These are phyloP conservation scores for Ceriops tagal DNA, from an alignment of 345 rosid species.

Conservation along the genomic window DNA sequence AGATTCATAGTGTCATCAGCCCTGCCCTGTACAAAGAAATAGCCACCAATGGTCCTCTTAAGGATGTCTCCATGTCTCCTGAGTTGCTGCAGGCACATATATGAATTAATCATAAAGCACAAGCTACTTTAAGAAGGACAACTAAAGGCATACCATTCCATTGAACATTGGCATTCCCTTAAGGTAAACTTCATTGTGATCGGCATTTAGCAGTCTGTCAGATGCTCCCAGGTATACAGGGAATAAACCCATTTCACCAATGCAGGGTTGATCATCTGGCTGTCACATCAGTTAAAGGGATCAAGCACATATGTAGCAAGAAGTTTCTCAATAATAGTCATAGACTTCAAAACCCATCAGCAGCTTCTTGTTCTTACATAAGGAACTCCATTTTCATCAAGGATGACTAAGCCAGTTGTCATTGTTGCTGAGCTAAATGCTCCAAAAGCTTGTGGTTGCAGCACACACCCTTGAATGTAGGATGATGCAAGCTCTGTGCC, in stretches of 20 bases:
- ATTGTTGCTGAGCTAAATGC: constrained; percentile 71
- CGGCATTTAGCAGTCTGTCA: constrained; percentile 76
- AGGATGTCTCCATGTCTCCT: constrained; percentile 90
- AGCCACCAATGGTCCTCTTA: constrained; percentile 71
- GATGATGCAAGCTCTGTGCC: constrained; percentile 86
- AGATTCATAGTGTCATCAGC: constrained; percentile 99
- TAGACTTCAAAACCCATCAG: background rate
- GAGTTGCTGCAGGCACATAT: constrained; percentile 45
- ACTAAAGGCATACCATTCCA: constrained; percentile 51
- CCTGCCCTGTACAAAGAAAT: constrained; percentile 67
- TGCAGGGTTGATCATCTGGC: constrained; percentile 73
- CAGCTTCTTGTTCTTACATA: constrained; percentile 38
- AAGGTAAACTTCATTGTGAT: constrained; percentile 71
- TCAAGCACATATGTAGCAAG: background rate
- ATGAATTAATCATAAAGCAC: background rate
- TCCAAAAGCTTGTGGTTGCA: constrained; percentile 92
- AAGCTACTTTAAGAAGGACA: background rate
- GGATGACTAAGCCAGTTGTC: constrained; percentile 73
- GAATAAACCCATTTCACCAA: constrained; percentile 80
- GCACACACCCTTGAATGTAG: constrained; percentile 58
- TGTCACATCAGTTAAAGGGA: constrained; percentile 32
- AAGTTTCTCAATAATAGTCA: background rate
- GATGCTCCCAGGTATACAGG: constrained; percentile 70
- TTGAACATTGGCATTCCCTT: constrained; percentile 73
- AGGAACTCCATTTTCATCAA: constrained; percentile 61